These are phyloP conservation scores for Parathielavia appendiculata DNA, from an alignment of 495 filamentous ascomycete genomes.

Conservation along the genomic window DNA sequence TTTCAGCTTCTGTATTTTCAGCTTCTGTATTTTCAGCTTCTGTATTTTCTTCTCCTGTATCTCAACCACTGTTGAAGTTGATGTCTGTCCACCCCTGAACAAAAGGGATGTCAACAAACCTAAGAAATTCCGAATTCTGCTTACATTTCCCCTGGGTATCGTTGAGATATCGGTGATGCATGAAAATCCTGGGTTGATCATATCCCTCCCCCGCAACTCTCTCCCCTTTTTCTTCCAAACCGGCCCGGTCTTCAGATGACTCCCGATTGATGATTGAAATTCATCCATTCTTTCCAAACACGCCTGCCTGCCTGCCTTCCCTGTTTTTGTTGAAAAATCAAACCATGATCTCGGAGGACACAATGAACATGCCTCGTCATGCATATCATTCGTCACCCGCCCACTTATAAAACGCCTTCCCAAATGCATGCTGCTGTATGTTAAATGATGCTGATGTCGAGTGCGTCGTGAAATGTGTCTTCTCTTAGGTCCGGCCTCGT, in stretches of 20 bases:
- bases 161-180: constrained; percentile 36
- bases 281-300: constrained; percentile 14
- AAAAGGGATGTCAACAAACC: neutral
- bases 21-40: neutral
- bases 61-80: constrained; percentile 12
- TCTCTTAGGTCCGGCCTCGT: constrained; percentile 9
- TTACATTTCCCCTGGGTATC: constrained; percentile 30
- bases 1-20: neutral
- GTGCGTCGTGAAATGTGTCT: constrained; percentile 15
- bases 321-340: constrained; percentile 40
- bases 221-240: neutral
- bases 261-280: constrained; percentile 13
- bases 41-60: neutral
- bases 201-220: constrained; percentile 9
- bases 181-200: constrained; percentile 14
- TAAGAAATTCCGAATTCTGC: neutral
- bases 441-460: constrained; percentile 16
- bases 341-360: constrained; percentile 7
- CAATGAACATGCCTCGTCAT: constrained; percentile 17
- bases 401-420: constrained; percentile 18
- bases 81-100: neutral
- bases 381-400: neutral
- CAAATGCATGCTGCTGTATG: constrained; percentile 20
- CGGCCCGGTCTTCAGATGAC: constrained; percentile 7
- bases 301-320: constrained; percentile 10